Evolutionary conservation across 306 rosid species (phyloP), one percentile per base, ranked within the genome.

Genomic region (Prinsepia uniflora): DNA sequence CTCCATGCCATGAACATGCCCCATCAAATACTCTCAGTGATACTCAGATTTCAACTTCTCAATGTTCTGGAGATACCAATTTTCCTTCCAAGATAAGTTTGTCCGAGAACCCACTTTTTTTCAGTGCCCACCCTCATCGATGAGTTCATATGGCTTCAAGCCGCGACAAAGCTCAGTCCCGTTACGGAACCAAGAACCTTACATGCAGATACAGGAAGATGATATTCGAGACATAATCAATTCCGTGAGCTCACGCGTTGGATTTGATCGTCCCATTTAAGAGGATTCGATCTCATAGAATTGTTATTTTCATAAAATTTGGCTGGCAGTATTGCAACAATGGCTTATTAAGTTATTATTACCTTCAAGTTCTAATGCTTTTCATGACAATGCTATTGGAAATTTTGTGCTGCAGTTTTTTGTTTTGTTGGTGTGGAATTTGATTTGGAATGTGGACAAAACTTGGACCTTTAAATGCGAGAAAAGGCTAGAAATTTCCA

Each of bases 11-110:
- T 8, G 68, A 53, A 22, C 70, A 65, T 22, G 64, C 56, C 14
- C 74, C 77, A 40, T 75, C 73, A 48, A 50, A 70, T 71, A 48
- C 39, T 42, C 56, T 45, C 13, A 68, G 59, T 44, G 80, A 71
- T 2, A 44, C 10, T 63, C 72, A 36, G 34, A 45, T 78, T 60
- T 71, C 67, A 22, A 58, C 42, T 11, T 56, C 68, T 46, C 75
- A 71, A 36, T 56, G 43, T 54, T 72, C 78, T 24, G 56, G 65
- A 43, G 77, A 57, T 40, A 57, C 67, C 9, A 70, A 75, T 18
- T 78, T 70, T 36, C 78, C 77, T 9, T 78, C 82, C 47, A 66
- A 67, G 77, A 82, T 74, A 75, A 78, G 82, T 67, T 82, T 75
- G 77, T 36, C 58, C 20, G 11, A 5, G 44, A 70, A 49, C 45